A percentile compares a stretch with the other conserved stretches of the same genome.
These are phyloP conservation scores for Bothia castanella DNA, from an alignment of 1,284 basidiomycete species.

Conservation along the genomic window DNA sequence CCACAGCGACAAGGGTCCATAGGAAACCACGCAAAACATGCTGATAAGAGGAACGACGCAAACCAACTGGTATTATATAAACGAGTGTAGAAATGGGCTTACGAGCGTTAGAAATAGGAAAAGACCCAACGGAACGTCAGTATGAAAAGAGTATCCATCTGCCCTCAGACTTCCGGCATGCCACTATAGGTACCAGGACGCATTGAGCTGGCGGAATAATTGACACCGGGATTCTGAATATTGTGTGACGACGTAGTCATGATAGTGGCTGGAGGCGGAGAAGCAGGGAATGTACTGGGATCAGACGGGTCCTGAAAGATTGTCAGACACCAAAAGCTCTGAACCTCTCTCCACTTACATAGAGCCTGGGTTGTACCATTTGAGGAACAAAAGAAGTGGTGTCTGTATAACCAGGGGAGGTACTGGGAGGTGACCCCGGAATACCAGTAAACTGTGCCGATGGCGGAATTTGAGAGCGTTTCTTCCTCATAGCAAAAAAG, in stretches of 20 bases:
- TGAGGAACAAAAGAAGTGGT: constrained; percentile 12
- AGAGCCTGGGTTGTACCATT: constrained; percentile 31
- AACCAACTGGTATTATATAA: no score
- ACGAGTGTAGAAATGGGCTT: no score
- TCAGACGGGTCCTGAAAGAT: constrained; percentile 30
- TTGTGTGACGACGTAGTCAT: constrained; percentile 12
- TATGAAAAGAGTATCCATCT: not conserved
- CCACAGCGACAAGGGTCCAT: no score
- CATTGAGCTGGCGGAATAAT: constrained; percentile 11
- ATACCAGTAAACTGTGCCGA: constrained; percentile 12
- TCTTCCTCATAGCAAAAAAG: constrained; percentile 31
- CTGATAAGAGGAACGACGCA: no score
- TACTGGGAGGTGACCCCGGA: not conserved
- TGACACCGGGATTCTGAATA: constrained; percentile 1
- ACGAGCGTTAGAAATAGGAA: no score
- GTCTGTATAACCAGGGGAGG: constrained; percentile 6
- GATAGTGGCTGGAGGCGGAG: constrained; percentile 19
- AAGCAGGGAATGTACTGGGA: constrained; percentile 32
- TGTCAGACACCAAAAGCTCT: constrained; percentile 3
- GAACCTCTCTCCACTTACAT: constrained; percentile 23
- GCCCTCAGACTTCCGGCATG: constrained; percentile 25
- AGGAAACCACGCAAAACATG: no score
- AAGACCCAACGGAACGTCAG: no score
- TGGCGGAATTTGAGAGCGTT: constrained; percentile 17
- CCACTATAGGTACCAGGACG: constrained; percentile 25